Evolutionary conservation across 1,284 basidiomycete species (phyloP), one percentile per base, ranked within the genome.

Genomic region (Agaricales sp.): DNA sequence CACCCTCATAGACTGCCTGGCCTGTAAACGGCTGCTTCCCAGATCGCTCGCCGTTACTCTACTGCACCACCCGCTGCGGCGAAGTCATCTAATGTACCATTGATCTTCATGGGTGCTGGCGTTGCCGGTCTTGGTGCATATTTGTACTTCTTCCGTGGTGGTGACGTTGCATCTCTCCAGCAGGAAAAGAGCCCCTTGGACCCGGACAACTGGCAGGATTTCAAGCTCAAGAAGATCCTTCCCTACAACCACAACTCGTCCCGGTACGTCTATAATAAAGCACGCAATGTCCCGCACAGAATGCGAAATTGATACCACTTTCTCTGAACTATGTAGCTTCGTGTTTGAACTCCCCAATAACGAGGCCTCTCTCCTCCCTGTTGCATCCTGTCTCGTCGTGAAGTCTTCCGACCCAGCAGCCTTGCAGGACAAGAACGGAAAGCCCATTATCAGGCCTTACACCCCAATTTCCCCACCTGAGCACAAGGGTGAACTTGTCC

Each of bases 171-270:
- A 14, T 57, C 65, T 22, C n/a, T n/a, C n/a, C 66, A 63, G 52
- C 73, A 73, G 52, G 64, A 74, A 59, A 82, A 78, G 61, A 84
- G 80, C 57, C 80, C 83, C 4, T 71, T 90, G 37, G 79, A 87
- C 61, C 77, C 85, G 20, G 67, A 88, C 53, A 78, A 81, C 55
- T 92, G 85, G 60, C 65, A 80, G 48, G 78, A 88, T 62, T 82
- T 97, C 66, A 86, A 81, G 61, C 77, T 98, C 59, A 87, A 87
- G 67, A 79, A 83, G 61, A 71, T 97, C 57, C 75, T 83, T 57
- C 82, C 83, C 1, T 97, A 97, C 75, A 99, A 95, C 76, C 87
- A 95, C 74, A 92, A 95, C 68, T 83, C 89, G 3, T 72, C 87
- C 26, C 77, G 77, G 75, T 86, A 55, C 52, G 71, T 63, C 41